Evolutionary conservation across 2,329 filamentous ascomycete genomes (phyloP).

Genomic region (Alternaria ventricosa): DNA sequence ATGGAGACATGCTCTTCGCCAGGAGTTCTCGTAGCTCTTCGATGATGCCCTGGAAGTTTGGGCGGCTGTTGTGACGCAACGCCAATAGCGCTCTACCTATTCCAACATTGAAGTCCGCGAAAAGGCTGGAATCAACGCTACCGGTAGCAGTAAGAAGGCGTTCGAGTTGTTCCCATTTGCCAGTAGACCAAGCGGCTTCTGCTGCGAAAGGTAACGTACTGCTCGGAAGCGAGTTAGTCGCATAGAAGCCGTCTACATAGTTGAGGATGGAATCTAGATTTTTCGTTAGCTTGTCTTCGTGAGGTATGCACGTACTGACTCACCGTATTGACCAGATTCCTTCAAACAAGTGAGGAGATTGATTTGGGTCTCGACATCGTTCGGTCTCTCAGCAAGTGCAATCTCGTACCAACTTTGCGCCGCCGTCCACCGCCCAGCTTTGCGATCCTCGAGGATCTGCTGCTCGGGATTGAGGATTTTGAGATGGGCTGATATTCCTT

Average conservation of each 20-base stretch:
- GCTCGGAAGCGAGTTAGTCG: constrained; percentile 32
- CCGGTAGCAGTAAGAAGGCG: constrained; percentile 62
- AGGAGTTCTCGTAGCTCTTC: constrained; percentile 72
- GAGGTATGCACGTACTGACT: constrained; percentile 23
- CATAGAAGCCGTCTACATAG: constrained; percentile 79
- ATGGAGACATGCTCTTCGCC: constrained; percentile 75
- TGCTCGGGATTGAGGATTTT: constrained; percentile 90
- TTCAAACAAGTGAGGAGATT: constrained; percentile 87
- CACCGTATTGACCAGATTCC: constrained; percentile 94
- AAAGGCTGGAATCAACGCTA: constrained; percentile 43
- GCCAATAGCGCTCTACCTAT: constrained; percentile 72
- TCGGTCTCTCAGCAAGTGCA: constrained; percentile 78
- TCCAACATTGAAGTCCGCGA: constrained; percentile 80
- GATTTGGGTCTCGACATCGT: constrained; percentile 77
- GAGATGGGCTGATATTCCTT: constrained; percentile 89
- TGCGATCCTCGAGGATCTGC: constrained; percentile 89
- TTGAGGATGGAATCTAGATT: constrained; percentile 78
- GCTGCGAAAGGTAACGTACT: constrained; percentile 80
- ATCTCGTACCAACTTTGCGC: constrained; percentile 98
- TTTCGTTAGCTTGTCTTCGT: constrained; percentile 22
- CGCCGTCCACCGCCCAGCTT: constrained; percentile 90
- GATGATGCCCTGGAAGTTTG: constrained; percentile 65
- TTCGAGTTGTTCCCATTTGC: constrained; percentile 77
- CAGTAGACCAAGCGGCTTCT: constrained; percentile 90
- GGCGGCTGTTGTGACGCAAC: constrained; percentile 60